Percentiles rank a stretch among this genome's conserved stretches.
These are phyloP conservation scores for Coniosporium tulheliwenetii DNA, from an alignment of 2,329 filamentous ascomycete genomes.

Conservation along the genomic window DNA sequence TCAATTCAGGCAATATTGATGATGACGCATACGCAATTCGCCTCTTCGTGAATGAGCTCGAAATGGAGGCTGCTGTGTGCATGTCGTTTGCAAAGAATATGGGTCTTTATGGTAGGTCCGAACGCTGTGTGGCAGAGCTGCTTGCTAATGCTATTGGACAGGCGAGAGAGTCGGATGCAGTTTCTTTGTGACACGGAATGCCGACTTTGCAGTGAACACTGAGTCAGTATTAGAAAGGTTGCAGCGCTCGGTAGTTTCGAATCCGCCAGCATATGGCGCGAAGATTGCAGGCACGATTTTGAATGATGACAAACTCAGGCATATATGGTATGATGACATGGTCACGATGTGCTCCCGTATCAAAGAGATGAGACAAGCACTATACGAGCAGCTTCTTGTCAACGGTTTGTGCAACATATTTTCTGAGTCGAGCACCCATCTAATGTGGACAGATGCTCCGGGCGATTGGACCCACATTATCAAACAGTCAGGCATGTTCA, in stretches of 20 bases:
- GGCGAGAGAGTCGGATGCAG: constrained; percentile 19
- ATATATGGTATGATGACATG: constrained; percentile 21
- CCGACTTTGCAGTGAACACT: constrained; percentile 5
- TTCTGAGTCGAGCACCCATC: background rate
- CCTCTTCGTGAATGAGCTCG: constrained; percentile 16
- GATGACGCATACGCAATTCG: constrained; percentile 16
- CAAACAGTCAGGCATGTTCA: constrained; percentile 25
- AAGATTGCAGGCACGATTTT: constrained; percentile 20
- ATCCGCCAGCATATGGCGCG: constrained; percentile 20
- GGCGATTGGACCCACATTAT: constrained; percentile 23
- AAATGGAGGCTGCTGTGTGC: constrained; percentile 37
- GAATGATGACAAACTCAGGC: constrained; percentile 9
- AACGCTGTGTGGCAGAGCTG: background rate
- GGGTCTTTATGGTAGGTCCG: constrained; percentile 19
- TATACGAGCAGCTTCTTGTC: constrained; percentile 17
- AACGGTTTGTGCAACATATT: background rate
- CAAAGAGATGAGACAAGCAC: constrained; percentile 15
- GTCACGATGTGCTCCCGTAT: constrained; percentile 22
- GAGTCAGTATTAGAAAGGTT: constrained; percentile 16
- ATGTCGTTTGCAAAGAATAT: constrained; percentile 50
- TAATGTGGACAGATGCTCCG: constrained; percentile 13
- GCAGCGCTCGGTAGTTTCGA: constrained; percentile 20
- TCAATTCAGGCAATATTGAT: constrained; percentile 15
- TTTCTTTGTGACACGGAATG: constrained; percentile 11
- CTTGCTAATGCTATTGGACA: background rate